Percentiles rank a stretch among this genome's conserved stretches.
Conservation (phyloP, 2,329 filamentous ascomycete genomes). For the Nothopassalora personata region DNA sequence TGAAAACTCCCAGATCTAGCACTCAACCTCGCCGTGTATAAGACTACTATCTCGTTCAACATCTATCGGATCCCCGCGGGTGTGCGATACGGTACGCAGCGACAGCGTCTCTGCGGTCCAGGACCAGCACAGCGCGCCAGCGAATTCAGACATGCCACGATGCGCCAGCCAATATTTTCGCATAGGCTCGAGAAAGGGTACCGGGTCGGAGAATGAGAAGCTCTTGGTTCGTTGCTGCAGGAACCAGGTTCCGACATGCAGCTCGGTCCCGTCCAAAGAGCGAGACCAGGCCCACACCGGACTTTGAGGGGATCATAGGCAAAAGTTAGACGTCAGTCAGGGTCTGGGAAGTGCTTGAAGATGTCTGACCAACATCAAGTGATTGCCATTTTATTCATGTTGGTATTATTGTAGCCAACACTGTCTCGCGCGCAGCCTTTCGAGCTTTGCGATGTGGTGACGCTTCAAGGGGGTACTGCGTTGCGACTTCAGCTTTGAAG, state of each 20-base stretch:
- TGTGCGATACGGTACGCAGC: background rate
- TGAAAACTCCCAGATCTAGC: constrained; percentile 11
- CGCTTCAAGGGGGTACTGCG: no score
- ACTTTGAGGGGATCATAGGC: no score
- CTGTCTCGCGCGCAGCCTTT: background rate
- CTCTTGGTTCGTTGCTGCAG: background rate
- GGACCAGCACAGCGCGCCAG: background rate
- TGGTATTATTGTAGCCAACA: no score
- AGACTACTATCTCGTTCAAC: background rate
- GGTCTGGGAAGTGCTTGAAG: no score
- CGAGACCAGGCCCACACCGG: no score
- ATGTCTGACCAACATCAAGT: no score
- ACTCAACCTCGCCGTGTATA: constrained; percentile 5
- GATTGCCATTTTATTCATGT: no score
- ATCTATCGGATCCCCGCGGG: background rate
- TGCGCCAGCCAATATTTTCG: background rate
- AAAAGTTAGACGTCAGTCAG: no score
- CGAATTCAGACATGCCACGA: background rate
- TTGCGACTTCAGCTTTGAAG: background rate
- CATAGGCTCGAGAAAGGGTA: background rate
- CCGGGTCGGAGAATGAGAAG: background rate
- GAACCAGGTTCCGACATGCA: background rate
- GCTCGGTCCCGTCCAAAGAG: background rate
- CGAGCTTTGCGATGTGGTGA: background rate
- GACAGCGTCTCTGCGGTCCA: background rate